These are phyloP conservation scores for Emmonsia crescens DNA, from an alignment of 2,329 filamentous ascomycete genomes.

Conservation along the genomic window DNA sequence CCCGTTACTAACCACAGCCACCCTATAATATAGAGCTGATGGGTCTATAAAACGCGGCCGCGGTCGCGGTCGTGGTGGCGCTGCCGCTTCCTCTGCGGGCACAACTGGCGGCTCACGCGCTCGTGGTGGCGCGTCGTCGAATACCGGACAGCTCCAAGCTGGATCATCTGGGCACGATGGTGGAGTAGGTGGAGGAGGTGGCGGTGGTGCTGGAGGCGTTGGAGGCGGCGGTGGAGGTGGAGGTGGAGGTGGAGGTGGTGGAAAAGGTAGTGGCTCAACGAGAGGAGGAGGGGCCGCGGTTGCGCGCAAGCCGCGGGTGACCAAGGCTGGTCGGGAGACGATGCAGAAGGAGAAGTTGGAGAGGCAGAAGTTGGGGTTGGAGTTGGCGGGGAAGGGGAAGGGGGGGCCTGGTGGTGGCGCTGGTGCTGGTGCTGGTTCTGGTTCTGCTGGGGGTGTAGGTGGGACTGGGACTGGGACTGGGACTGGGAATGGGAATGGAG, in stretches of 20 bases:
- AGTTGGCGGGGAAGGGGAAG: constrained; percentile 7
- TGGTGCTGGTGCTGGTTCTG: background rate
- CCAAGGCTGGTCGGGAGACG: constrained; percentile 10
- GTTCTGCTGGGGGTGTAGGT: background rate
- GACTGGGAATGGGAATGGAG: background rate
- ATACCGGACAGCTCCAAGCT: background rate
- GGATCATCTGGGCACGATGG: background rate
- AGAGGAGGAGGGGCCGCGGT: constrained; percentile 2
- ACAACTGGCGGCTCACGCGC: background rate
- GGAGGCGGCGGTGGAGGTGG: background rate
- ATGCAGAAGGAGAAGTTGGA: constrained; percentile 14
- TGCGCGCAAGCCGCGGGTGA: constrained; percentile 12
- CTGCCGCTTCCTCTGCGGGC: constrained; percentile 26
- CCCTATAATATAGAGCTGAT: constrained; percentile 50
- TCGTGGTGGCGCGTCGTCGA: background rate
- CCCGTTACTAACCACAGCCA: constrained; percentile 5
- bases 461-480: background rate
- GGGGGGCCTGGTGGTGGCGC: background rate
- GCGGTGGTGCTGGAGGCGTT: constrained; percentile 1
- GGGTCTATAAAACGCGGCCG: constrained; percentile 56
- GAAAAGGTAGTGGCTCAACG: background rate
- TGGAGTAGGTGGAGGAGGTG: constrained; percentile 1
- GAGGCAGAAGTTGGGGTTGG: constrained; percentile 11
- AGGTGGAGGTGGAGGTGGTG: constrained; percentile 1
- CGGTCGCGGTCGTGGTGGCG: constrained; percentile 43